Evolutionary conservation across 768 basidiomycete genomes (phyloP), one percentile per base, ranked within the genome.

Genomic region (Boletus reticulatus): DNA sequence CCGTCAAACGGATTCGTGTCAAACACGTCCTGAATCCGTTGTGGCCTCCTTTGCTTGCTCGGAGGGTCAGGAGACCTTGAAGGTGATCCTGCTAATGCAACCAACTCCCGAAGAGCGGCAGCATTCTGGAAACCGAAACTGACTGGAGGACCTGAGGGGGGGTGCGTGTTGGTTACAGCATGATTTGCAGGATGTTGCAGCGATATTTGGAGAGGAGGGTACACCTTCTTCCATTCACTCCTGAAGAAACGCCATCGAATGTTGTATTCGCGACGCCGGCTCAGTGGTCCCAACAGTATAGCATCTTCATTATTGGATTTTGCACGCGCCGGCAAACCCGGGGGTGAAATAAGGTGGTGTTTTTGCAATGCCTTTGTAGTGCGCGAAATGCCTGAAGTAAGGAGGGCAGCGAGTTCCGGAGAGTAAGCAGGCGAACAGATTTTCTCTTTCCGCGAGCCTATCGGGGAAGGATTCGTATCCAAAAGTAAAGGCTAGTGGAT

Each of bases 181-280:
- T 57, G 52, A n/a, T 31, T 22, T 47, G 34, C 44, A 57, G 50
- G 53, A 46, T 61, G 34, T n/a, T 54, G 60, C 37, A 73, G 60
- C n/a, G 68, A 67, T 16, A 82, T 63, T 58, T 84, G 75, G n/a
- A 91, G 67, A 8, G 91, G 89, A 24, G 85, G 84, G 4, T 72
- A 64, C 22, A 85, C 70, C 60, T 83, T 86, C 62, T 75, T 79
- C 59, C 75, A 75, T 64, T 89, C 81, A 11, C 58, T 61, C 16
- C 67, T 72, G 69, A 84, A 90, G 63, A 78, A 88, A 20, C 83
- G 81, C 83, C 86, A 82, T 20, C 83, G 83, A 44, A 84, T 76
- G 69, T 94, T 93, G 47, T 84, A 77, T 67, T 90, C 82, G 43
- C 89, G 80, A 36, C 90, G 82, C 65, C 82, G 88, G 75, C 87